These are phyloP conservation scores for Eutypa lata DNA, from an alignment of 2,329 filamentous ascomycete species.

Conservation along the genomic window DNA sequence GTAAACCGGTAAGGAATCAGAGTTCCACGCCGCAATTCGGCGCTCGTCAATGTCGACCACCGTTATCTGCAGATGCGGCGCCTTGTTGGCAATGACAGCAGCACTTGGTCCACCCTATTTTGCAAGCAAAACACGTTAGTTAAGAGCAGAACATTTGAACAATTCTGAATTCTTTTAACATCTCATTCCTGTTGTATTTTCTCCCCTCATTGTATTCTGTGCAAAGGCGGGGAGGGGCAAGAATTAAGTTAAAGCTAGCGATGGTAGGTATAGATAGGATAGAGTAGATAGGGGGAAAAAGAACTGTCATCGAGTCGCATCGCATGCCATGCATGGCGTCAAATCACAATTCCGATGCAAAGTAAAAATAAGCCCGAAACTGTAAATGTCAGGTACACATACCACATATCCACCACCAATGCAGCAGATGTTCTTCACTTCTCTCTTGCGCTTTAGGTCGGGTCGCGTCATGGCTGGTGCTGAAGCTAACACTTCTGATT, in stretches of 20 bases:
- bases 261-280: neutral
- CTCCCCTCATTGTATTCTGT: too few relatives aligned
- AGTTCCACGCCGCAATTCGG: constrained; percentile 72
- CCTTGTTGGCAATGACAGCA: constrained; percentile 70
- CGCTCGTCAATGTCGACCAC: constrained; percentile 68
- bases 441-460: neutral
- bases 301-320: neutral
- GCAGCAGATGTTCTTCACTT: constrained; percentile 5
- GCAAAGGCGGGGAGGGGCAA: too few relatives aligned
- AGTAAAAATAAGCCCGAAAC: neutral
- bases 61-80: constrained; percentile 66
- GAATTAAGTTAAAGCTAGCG: too few relatives aligned
- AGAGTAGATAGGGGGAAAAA: neutral
- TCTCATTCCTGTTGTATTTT: too few relatives aligned
- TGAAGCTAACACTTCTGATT: neutral
- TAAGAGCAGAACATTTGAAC: too few relatives aligned
- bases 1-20: constrained; percentile 69
- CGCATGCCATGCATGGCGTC: neutral
- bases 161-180: too few relatives aligned
- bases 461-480: neutral
- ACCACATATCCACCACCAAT: constrained; percentile 2
- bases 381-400: neutral
- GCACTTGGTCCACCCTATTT: constrained; percentile 67
- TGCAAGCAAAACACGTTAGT: neutral
- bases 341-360: neutral